A percentile compares a stretch with the other conserved stretches of the same genome.
phyloP scores from a whole-genome alignment of 768 basidiomycete species.

The Termitomyces sp. region DNA sequence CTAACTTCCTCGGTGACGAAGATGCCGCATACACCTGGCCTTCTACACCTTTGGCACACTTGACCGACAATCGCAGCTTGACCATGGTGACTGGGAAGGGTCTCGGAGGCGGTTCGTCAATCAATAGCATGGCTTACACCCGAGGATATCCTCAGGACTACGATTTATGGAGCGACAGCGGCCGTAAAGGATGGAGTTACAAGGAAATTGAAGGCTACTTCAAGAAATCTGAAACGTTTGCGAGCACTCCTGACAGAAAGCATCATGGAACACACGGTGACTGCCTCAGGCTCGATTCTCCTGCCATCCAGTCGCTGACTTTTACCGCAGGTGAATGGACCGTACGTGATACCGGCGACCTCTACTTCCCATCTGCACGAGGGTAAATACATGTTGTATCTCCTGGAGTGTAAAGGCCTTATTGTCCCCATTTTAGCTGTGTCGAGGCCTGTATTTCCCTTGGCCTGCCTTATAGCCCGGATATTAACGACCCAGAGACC shows the following conservation, averaged over 20 bases:
- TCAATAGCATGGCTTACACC: slow-evolving; percentile 25
- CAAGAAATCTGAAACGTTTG: slow-evolving; percentile 16
- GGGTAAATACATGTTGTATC: not conserved
- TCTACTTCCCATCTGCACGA: not conserved
- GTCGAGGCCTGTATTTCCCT: slow-evolving; percentile 7
- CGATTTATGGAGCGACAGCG: slow-evolving; percentile 19
- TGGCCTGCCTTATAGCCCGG: slow-evolving; percentile 14
- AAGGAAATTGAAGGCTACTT: slow-evolving; percentile 21
- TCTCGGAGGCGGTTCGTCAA: slow-evolving; percentile 22
- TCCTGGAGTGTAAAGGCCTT: not conserved
- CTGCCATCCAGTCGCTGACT: not conserved
- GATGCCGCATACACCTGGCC: slow-evolving; percentile 12
- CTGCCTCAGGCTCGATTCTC: not conserved
- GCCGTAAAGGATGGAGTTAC: slow-evolving; percentile 23
- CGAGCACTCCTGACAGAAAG: not conserved
- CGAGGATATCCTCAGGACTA: slow-evolving; percentile 23
- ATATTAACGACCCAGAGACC: slow-evolving; percentile 15
- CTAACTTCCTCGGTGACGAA: slow-evolving; percentile 15
- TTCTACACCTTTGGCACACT: slow-evolving; percentile 9
- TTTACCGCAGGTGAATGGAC: slow-evolving; percentile 2
- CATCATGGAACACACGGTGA: slow-evolving; percentile 1
- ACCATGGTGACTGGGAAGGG: slow-evolving; percentile 19
- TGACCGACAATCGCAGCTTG: slow-evolving; percentile 7
- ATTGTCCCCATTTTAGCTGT: not conserved
- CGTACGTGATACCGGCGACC: slow-evolving; percentile 3